phyloP scores from a whole-genome alignment of 108 stramenopile genomes.

The Asterionellopsis glacialis region DNA sequence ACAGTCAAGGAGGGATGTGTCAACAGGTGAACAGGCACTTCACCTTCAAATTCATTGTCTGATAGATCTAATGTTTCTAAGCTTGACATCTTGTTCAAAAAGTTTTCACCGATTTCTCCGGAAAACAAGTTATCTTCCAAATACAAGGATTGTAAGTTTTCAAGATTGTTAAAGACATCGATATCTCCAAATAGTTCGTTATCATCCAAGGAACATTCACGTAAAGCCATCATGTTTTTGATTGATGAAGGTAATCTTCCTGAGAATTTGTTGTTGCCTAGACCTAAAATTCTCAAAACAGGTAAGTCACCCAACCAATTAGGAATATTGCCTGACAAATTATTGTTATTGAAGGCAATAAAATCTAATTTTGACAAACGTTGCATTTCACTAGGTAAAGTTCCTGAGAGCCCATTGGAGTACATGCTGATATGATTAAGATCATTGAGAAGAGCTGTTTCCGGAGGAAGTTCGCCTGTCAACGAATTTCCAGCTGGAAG shows the following conservation, averaged over 20 bases:
- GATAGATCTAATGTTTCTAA: background rate
- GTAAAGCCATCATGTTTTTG: constrained; percentile 22
- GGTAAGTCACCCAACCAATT: background rate
- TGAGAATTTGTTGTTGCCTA: background rate
- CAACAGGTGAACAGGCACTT: constrained; percentile 2
- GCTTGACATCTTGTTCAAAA: background rate
- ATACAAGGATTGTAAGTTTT: background rate
- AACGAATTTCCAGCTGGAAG: background rate
- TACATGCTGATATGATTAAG: background rate
- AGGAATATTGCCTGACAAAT: background rate
- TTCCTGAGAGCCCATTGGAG: background rate
- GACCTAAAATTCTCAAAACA: background rate
- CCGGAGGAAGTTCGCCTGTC: background rate
- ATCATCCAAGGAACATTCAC: background rate
- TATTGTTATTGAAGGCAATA: background rate
- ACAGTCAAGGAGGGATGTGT: background rate
- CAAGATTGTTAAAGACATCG: background rate
- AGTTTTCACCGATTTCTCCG: background rate
- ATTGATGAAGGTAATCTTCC: constrained; percentile 33
- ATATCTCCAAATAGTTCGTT: background rate
- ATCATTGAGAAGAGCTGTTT: background rate
- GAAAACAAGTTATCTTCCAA: background rate
- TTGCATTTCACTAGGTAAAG: background rate
- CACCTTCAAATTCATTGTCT: background rate
- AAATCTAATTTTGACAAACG: background rate